A percentile compares a stretch with the other conserved stretches of the same genome.
Conservation (phyloP, 2,329 filamentous ascomycete genomes). For the Sporothrix dimorphospora region DNA sequence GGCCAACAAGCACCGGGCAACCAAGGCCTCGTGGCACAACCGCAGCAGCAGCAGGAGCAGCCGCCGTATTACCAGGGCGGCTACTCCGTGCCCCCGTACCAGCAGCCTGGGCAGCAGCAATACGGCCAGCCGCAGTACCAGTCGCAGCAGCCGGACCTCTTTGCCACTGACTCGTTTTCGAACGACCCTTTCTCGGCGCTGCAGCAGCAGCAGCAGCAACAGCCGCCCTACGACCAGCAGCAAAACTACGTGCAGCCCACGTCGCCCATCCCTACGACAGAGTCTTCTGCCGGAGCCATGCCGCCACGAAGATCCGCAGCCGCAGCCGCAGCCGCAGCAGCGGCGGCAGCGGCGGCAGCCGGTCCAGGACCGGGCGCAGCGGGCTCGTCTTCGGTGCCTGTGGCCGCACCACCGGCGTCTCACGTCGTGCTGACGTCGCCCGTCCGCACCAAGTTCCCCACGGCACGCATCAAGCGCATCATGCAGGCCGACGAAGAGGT, state of each 20-base stretch:
- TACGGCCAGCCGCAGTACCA: slow-evolving; percentile 35
- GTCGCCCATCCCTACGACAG: neutral
- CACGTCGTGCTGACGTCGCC: slow-evolving; percentile 62
- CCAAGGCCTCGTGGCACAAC: too few relatives aligned
- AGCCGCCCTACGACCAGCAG: neutral
- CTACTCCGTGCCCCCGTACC: slow-evolving; percentile 26
- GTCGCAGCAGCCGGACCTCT: slow-evolving; percentile 37
- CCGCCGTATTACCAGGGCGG: slow-evolving; percentile 27
- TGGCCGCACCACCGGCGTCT: slow-evolving; percentile 9
- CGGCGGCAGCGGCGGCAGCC: neutral
- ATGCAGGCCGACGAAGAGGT: slow-evolving; percentile 99
- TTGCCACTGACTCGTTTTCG: slow-evolving; percentile 16
- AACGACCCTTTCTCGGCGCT: slow-evolving; percentile 29
- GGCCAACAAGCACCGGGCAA: too few relatives aligned
- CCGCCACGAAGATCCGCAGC: slow-evolving; percentile 31
- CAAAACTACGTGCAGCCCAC: neutral
- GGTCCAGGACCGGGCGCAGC: neutral
- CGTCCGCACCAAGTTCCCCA: slow-evolving; percentile 94
- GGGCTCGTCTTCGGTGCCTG: neutral
- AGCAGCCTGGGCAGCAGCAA: slow-evolving; percentile 22
- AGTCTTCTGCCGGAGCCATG: slow-evolving; percentile 24
- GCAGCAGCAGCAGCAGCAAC: slow-evolving; percentile 27
- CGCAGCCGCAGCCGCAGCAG: slow-evolving; percentile 2
- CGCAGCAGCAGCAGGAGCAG: too few relatives aligned
- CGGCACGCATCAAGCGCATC: slow-evolving; percentile 95